Percentiles rank a stretch among this genome's conserved stretches.
These are phyloP conservation scores for Chlamydomonas reinhardtii DNA, from an alignment of 163 green algal genomes.

Conservation along the genomic window DNA sequence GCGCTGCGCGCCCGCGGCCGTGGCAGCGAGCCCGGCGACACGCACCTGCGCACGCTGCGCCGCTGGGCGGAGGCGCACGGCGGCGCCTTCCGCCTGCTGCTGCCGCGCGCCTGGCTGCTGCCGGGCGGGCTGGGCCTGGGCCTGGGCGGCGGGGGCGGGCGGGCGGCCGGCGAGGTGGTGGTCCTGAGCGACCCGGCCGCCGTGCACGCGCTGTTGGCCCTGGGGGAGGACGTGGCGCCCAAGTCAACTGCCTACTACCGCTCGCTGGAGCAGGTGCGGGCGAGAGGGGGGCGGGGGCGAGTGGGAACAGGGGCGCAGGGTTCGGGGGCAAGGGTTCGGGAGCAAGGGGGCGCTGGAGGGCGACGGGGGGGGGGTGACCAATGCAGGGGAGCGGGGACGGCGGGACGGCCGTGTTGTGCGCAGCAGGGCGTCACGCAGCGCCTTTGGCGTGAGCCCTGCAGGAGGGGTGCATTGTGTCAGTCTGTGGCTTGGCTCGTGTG, in stretches of 20 bases:
- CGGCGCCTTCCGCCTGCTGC: not conserved
- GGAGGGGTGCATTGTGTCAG: no score
- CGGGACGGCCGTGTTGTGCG: no score
- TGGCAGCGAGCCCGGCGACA: not conserved
- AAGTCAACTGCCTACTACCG: constrained; percentile 15
- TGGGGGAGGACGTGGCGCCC: constrained; percentile 3
- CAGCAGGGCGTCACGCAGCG: no score
- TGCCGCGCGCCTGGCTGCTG: no score
- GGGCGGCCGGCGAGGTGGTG: not conserved
- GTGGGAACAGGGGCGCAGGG: not conserved
- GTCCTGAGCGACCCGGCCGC: constrained; percentile 30
- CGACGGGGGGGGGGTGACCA: no score
- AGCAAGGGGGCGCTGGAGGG: no score
- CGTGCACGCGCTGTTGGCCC: constrained; percentile 16
- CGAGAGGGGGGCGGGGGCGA: not conserved
- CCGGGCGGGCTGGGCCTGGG: not conserved
- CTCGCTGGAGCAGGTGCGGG: constrained; percentile 11
- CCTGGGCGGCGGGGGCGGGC: not conserved
- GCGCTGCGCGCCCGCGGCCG: not conserved
- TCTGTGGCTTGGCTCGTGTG: no score
- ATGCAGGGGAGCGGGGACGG: no score
- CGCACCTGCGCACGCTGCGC: not conserved
- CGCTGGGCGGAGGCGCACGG: constrained; percentile 7
- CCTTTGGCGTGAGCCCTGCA: no score
- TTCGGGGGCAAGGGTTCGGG: no score